Evolutionary conservation across 73 alveolate species (phyloP).

Genomic region (Blepharisma japonicum): DNA sequence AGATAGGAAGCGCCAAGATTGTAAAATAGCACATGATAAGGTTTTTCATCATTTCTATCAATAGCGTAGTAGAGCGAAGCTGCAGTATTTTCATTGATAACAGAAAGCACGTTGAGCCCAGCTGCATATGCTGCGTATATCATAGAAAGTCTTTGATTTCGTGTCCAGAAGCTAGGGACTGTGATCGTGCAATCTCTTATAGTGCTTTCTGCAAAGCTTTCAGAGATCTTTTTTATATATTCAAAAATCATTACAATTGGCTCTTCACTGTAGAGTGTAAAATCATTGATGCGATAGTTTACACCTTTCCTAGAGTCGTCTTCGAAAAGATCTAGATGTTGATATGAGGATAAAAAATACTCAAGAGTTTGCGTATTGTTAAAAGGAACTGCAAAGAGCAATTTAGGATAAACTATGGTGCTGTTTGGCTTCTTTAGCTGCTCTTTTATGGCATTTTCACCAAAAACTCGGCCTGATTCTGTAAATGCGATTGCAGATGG

Average conservation of each 20-base stretch:
- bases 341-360: conserved; percentile 29
- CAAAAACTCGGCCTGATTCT: conserved; percentile 63
- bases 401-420: conserved; percentile 48
- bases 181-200: conserved; percentile 61
- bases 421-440: conserved; percentile 52
- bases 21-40: conserved; percentile 86
- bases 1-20: conserved; percentile 93
- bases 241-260: conserved; percentile 64
- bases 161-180: conserved; percentile 87
- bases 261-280: conserved; percentile 64
- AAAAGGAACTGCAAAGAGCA: conserved; percentile 47
- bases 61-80: conserved; percentile 95
- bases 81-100: conserved; percentile 97
- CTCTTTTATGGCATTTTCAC: conserved; percentile 60
- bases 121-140: conserved; percentile 87
- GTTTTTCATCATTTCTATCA: conserved; percentile 87
- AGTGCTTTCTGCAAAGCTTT: conserved; percentile 57
- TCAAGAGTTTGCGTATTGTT: too few relatives aligned
- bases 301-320: conserved; percentile 32
- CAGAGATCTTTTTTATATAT: conserved; percentile 50
- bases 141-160: conserved; percentile 90
- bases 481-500: conserved; percentile 67
- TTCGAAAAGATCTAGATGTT: conserved; percentile 35
- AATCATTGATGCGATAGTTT: conserved; percentile 34
- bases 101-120: conserved; percentile 74